Percentiles rank a stretch among this genome's conserved stretches.
phyloP scores from a whole-genome alignment of 225 moss, liverwort and hornwort species.

The Marchantia paleacea region DNA sequence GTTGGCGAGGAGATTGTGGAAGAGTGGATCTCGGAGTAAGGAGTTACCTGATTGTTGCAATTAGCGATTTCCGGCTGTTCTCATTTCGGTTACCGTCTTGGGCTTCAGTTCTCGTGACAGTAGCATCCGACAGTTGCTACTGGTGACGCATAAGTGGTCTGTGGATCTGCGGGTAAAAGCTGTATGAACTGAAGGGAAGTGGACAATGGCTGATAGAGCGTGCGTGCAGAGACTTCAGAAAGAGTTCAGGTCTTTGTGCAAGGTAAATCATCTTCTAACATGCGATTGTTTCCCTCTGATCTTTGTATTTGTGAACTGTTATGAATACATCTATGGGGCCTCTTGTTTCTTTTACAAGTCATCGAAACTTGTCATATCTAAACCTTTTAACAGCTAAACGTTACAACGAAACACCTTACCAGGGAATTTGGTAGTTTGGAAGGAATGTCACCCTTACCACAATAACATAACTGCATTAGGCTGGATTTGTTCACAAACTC shows the following conservation, averaged over 20 bases:
- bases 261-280: slow-evolving; percentile 46
- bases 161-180: slow-evolving; percentile 21
- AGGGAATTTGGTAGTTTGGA: background rate
- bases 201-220: slow-evolving; percentile 84
- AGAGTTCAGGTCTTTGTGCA: slow-evolving; percentile 88
- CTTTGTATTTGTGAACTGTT: background rate
- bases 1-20: background rate
- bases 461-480: no score
- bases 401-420: background rate
- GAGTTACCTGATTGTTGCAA: background rate
- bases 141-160: background rate
- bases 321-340: background rate
- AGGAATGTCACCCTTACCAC: background rate
- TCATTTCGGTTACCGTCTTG: background rate
- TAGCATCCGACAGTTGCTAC: background rate
- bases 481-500: no score
- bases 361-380: no score
- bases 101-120: slow-evolving; percentile 8
- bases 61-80: background rate
- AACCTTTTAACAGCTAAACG: background rate
- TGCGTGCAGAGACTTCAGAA: slow-evolving; percentile 97
- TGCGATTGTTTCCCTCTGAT: slow-evolving; percentile 2
- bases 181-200: slow-evolving; percentile 60
- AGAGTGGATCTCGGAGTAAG: slow-evolving; percentile 3
- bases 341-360: no score